Evolutionary conservation across 352 stramenopile genomes (phyloP), one percentile per base, ranked within the genome.

Genomic region (Phytopythium kandeliae): DNA sequence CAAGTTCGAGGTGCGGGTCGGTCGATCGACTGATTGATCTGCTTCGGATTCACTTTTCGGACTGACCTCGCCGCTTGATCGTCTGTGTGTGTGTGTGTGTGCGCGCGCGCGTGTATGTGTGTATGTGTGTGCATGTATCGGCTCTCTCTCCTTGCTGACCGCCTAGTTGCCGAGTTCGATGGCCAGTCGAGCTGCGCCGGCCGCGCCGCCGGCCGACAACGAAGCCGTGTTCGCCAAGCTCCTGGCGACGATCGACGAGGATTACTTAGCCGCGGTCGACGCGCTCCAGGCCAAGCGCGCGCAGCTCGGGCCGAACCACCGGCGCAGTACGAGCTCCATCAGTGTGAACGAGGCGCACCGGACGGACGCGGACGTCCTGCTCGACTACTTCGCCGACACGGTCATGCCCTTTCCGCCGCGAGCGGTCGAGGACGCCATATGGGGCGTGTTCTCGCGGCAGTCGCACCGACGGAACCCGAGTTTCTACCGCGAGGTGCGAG

Each of bases 341-440:
- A 1, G 6, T 3, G 31, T 51, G n/a, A 51, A 42, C 12, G 33
- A 63, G 22, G 49, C 48, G 11, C 44, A 36, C 17, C 37, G 25
- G 1, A 49, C 38, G 16, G 55, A 62, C 15, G 36, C 51, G 11
- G 54, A 54, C 44, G 55, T 63, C 44, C n/a, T 60, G 19, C 47
- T 63, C 37, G 55, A 63, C 43, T 59, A 60, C 28, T 55, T 54
- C 21, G 55, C 48, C 13, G 57, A 41, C 22, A 51, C 53, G 15
- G 42, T 26, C 12, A 34, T 49, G 5, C 45, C 50, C 17, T 63
- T 58, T 25, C 1, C 35, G 12, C 35, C 11, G 8, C 36, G 24
- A 9, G 30, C 40, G 11, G 45, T 46, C 21, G 57, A 51, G 21
- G 19, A n/a, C 0, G 48, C 51, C 8, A 26, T 52, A 16, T 60